Percentiles rank a stretch among this genome's conserved stretches.
These are phyloP conservation scores for Discostella stelligera DNA, from an alignment of 352 stramenopile genomes.

Conservation along the genomic window DNA sequence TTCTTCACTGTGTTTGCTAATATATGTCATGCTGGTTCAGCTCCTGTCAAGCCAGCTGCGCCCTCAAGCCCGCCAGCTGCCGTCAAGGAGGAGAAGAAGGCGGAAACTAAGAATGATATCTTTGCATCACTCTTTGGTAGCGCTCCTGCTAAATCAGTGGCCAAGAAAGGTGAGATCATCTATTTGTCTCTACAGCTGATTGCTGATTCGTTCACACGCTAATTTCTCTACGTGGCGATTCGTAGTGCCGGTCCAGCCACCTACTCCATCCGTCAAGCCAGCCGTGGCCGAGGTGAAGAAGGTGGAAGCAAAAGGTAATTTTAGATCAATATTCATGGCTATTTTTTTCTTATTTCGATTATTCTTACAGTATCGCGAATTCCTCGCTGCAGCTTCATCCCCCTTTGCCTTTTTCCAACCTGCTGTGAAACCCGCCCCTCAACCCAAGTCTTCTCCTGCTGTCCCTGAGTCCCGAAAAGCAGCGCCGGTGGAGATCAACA, in stretches of 20 bases:
- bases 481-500: slow-evolving; percentile 23
- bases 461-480: slow-evolving; percentile 11
- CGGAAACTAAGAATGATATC: slow-evolving; percentile 16
- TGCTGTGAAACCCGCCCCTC: not conserved
- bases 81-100: slow-evolving; percentile 23
- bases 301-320: slow-evolving; percentile 18
- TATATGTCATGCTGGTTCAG: slow-evolving; percentile 2
- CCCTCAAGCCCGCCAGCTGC: not conserved
- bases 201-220: not conserved
- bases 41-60: slow-evolving; percentile 12
- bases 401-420: slow-evolving; percentile 16
- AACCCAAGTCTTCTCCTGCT: slow-evolving; percentile 5
- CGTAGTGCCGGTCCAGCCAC: not conserved
- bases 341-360: not conserved
- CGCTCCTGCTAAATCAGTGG: not conserved
- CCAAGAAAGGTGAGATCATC: slow-evolving; percentile 11
- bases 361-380: not conserved
- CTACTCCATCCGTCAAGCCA: not conserved
- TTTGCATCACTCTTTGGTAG: slow-evolving; percentile 23
- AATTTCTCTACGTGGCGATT: not conserved
- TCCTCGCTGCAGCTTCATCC: slow-evolving; percentile 1
- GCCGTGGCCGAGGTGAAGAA: slow-evolving; percentile 9
- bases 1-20: not conserved
- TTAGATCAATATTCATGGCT: not conserved
- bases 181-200: not conserved